Conservation (phyloP, 306 rosid genomes). For the Calophaca sinica region DNA sequence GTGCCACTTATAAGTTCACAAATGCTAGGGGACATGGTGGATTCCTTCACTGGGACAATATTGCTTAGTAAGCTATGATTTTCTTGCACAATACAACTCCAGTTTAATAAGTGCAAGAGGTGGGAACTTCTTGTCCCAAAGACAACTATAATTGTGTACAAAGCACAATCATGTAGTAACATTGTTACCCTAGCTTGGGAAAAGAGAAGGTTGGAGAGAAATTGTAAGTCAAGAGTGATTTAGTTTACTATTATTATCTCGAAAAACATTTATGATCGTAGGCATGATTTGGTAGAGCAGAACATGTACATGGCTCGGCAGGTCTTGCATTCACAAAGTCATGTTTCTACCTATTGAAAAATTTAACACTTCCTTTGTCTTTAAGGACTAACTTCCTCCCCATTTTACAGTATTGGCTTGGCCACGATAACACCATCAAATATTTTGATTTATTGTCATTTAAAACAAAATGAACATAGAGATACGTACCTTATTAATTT, state of each 20-base stretch:
- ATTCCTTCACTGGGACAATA: slow-evolving; percentile 84
- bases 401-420: slow-evolving; percentile 8
- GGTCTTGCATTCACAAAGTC: not conserved
- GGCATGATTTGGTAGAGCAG: too few relatives aligned
- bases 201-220: too few relatives aligned
- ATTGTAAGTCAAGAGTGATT: too few relatives aligned
- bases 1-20: slow-evolving; percentile 74
- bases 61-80: slow-evolving; percentile 63
- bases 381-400: slow-evolving; percentile 24
- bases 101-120: not conserved
- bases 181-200: too few relatives aligned
- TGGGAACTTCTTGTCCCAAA: not conserved
- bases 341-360: not conserved
- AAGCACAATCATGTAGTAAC: not conserved
- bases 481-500: too few relatives aligned
- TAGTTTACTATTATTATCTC: too few relatives aligned
- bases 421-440: too few relatives aligned
- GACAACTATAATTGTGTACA: not conserved
- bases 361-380: slow-evolving; percentile 11
- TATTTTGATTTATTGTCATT: not conserved
- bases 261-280: too few relatives aligned
- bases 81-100: slow-evolving; percentile 17
- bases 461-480: too few relatives aligned
- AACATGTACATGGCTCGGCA: too few relatives aligned
- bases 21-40: slow-evolving; percentile 92